A percentile compares a stretch with the other conserved stretches of the same genome.
Conservation (phyloP, 192 early-diverging fungal genomes). For the Coemansia sp. region DNA sequence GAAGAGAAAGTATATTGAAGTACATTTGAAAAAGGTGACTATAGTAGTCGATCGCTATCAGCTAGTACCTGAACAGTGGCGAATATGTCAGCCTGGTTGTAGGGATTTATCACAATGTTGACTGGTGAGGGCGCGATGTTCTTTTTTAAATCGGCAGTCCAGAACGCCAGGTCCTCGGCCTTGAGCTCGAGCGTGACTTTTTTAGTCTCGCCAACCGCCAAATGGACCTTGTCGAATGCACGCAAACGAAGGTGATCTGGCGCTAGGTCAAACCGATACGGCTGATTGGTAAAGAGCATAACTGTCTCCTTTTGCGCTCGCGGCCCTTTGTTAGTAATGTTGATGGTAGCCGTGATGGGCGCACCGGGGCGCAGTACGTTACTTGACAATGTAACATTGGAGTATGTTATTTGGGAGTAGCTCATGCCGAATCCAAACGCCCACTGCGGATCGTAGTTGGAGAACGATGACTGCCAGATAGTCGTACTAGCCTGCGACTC, state of each 20-base stretch:
- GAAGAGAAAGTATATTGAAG: neutral
- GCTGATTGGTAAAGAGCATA: conserved; percentile 59
- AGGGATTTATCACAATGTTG: conserved; percentile 31
- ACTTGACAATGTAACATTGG: conserved; percentile 40
- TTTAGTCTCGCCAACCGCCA: conserved; percentile 50
- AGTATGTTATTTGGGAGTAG: conserved; percentile 60
- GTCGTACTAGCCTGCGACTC: conserved; percentile 40
- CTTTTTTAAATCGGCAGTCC: conserved; percentile 20
- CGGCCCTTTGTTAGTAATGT: conserved; percentile 53
- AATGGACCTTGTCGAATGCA: conserved; percentile 53
- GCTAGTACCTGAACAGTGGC: conserved; percentile 16
- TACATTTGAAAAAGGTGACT: neutral
- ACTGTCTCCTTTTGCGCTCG: conserved; percentile 58
- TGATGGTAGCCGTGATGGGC: conserved; percentile 41
- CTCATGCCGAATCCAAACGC: conserved; percentile 64
- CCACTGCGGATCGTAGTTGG: conserved; percentile 58
- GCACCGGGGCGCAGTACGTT: conserved; percentile 9
- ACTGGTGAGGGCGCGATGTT: conserved; percentile 28
- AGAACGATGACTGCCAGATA: conserved; percentile 54
- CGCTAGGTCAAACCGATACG: conserved; percentile 55
- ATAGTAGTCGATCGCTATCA: neutral
- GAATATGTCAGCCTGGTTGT: conserved; percentile 11
- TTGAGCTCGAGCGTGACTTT: conserved; percentile 45
- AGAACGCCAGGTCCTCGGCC: conserved; percentile 35
- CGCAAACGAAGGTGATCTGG: conserved; percentile 60